Base-by-base conservation (phyloP, 768 basidiomycete species). In the Kondoa subrosea region DNA sequence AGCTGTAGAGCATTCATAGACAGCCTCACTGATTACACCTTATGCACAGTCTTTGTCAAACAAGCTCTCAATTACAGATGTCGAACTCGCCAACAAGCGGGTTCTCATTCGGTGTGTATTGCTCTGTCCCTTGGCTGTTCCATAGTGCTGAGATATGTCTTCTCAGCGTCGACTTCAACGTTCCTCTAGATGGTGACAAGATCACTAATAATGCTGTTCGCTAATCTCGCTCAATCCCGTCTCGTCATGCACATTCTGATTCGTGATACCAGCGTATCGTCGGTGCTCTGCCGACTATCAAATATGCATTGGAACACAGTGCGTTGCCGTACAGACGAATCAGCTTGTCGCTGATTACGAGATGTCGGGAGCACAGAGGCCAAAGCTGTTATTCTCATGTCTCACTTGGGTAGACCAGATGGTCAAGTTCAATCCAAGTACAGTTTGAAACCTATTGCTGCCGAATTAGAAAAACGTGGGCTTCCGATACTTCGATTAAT, bases 131-230 rank as follows among this genome's bases (percentile, higher is more conserved):
- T 30, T 34, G 21, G 17, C 2, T 34, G 26, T 32, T 15, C n/a
- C 1, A 25, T 16, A 12, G 32, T 33, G 26, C 29, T 61, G 26
- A 27, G 25, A 56, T 16, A 14, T 32, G 16, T 4, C 16, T 25
- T 25, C 56, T 1, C 56, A 25, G 8, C 65, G 91, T 92, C 72
- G 91, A 93, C 81, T 93, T 93, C 81, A 93, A 93, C 77, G 91
- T 93, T 69, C 91, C 91, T 70, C 86, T 89, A 79, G 78, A 80
- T 74, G 83, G 86, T 76, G 87, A 86, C 62, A 85, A 85, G 76
- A 91, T 97, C 82, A 93, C 93, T 58, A 99, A 96, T 80, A 87
- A 90, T 71, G 91, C 91, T 67, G 93, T 95, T 77, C 71, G 91
- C 81, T 57, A 66, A 68, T 63, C 4, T 56, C 57, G 34, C 61